These are phyloP conservation scores for Malus hybrid DNA, from an alignment of 331 rosid genomes.

Conservation along the genomic window DNA sequence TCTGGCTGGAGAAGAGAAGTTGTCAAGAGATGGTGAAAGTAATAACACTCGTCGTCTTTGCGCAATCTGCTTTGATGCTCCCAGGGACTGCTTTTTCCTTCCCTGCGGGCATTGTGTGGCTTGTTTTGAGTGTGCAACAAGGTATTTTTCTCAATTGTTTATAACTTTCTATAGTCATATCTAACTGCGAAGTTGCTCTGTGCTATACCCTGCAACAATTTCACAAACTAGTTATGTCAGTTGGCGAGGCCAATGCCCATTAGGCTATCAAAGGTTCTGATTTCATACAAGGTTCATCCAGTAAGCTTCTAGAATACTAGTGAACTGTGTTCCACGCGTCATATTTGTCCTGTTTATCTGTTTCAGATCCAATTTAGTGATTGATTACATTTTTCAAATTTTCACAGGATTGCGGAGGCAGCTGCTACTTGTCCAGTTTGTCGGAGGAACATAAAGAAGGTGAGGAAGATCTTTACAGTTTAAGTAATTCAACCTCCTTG, in stretches of 20 bases:
- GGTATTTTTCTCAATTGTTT: conserved; percentile 31
- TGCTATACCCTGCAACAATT: not conserved
- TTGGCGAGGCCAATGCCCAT: not conserved
- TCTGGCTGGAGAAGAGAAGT: conserved; percentile 32
- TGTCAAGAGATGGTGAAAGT: conserved; percentile 52
- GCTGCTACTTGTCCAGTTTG: conserved; percentile 78
- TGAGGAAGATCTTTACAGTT: conserved; percentile 70
- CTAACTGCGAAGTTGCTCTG: not conserved
- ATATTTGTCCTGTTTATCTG: not conserved
- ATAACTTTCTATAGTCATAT: not conserved
- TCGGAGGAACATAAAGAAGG: conserved; percentile 68
- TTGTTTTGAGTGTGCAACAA: conserved; percentile 70
- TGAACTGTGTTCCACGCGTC: not conserved
- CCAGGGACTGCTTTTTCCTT: conserved; percentile 85
- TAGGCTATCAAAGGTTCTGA: not conserved
- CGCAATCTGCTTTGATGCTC: conserved; percentile 90
- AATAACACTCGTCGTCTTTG: conserved; percentile 70
- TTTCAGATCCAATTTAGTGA: conserved; percentile 1
- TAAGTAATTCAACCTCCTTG: conserved; percentile 21
- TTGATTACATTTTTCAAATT: conserved; percentile 8
- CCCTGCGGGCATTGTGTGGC: conserved; percentile 86
- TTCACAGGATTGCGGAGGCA: conserved; percentile 67
- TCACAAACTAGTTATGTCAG: not conserved
- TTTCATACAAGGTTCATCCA: not conserved
- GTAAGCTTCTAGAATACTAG: not conserved